These are phyloP conservation scores for Aspergillus sp. DNA, from an alignment of 2,329 filamentous ascomycete genomes.

Conservation along the genomic window DNA sequence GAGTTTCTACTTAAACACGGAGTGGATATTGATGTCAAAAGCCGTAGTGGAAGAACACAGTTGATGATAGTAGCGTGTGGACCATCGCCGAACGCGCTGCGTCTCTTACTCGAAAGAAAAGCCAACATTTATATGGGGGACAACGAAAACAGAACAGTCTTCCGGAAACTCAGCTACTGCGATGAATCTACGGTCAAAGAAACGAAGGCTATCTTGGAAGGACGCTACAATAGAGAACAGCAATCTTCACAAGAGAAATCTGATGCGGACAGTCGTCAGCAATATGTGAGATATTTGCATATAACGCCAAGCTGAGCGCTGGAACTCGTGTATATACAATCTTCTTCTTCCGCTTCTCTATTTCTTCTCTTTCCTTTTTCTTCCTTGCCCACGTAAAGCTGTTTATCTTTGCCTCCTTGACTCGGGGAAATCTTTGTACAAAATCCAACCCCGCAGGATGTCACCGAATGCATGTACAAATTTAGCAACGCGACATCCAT, in stretches of 20 bases:
- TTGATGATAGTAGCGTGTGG: conserved; percentile 3
- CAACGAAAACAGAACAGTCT: not conserved
- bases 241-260: not conserved
- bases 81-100: not conserved
- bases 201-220: not conserved
- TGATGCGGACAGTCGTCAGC: too few species aligned
- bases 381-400: not conserved
- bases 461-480: not conserved
- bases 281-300: not conserved
- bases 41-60: conserved; percentile 1
- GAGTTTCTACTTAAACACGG: conserved; percentile 13
- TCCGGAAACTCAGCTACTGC: not conserved
- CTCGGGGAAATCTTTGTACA: too few species aligned
- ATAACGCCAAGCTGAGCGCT: not conserved
- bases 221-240: not conserved
- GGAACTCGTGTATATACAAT: not conserved
- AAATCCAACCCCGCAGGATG: not conserved
- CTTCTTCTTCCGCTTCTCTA: not conserved
- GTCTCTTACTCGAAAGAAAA: conserved; percentile 1
- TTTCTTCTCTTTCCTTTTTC: not conserved
- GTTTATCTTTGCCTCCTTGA: not conserved
- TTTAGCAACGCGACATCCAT: not conserved
- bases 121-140: conserved; percentile 2
- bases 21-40: conserved; percentile 12
- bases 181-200: not conserved